Evolutionary conservation across 441 rosid genomes (phyloP), one percentile per base, ranked within the genome.

Genomic region (Adansonia madagascariensis): DNA sequence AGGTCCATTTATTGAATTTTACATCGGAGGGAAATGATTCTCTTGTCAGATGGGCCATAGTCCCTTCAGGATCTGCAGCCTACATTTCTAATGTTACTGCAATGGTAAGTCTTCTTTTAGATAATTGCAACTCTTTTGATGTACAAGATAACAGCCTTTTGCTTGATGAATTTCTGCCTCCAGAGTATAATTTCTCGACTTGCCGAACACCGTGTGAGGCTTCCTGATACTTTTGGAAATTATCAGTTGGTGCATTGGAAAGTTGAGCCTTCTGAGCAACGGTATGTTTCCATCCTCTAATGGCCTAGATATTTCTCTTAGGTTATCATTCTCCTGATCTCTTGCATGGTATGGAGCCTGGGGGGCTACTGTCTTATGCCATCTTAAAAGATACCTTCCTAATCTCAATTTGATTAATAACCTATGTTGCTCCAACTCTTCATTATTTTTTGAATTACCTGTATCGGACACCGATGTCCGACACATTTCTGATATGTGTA

Each of bases 181-280:
- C 86, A 95, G 98, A 83, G 80, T 77, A 89, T 92, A 76, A 88
- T 93, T 71, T 80, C 93, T 63, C 88, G 74, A 77, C 87, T 93
- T 82, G 83, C 87, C 18, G 92, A 89, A 76, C 91, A 91, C 74
- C 90, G 75, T 6, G 66, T 93, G 79, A 85, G 75, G 78, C 95
- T 95, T 80, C 96, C 97, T 65, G 84, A 84, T 52, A 75, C 71
- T 18, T 92, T 87, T 27, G 98, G 97, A 86, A 85, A 73, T 81
- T 94, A 94, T 52, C 55, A 87, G 81, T 81, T 91, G 79, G 62
- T 92, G 60, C 74, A 77, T 9, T 92, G 97, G 95, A 85, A 91
- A 79, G 81, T 90, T 70, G 86, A 90, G 83, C 91, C 92, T 72
- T 80, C 82, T 44, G 65, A 31, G 66, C 64, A 86, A 56, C 75